Evolutionary conservation across 176 grass and related monocot species (phyloP).

Genomic region (Themeda triandra): DNA sequence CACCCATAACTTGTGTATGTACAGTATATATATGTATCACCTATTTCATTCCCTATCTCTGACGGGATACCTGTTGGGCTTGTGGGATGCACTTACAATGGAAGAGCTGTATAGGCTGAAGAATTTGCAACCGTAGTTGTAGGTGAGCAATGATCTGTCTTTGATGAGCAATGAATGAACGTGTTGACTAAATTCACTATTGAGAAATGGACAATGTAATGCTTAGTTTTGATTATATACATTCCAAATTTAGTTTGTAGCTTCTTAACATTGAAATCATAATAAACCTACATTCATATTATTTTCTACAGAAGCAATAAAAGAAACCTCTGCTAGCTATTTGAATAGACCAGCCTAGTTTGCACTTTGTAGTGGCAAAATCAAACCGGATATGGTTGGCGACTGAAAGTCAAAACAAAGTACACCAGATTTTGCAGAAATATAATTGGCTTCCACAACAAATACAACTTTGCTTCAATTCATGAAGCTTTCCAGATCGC

Average conservation of each 20-base stretch:
- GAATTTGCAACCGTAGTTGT: neutral
- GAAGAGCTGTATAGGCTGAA: neutral
- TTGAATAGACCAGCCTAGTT: neutral
- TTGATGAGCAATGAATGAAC: neutral
- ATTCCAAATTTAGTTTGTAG: too few species aligned
- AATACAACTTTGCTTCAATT: neutral
- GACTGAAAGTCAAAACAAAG: neutral
- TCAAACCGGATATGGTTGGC: too few species aligned
- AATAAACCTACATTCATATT: neutral
- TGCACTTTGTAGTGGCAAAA: neutral
- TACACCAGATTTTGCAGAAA: too few species aligned
- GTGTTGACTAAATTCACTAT: neutral
- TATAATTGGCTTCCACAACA: too few species aligned
- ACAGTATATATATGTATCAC: neutral
- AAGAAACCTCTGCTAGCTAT: neutral
- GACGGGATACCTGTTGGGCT: neutral
- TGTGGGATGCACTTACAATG: neutral
- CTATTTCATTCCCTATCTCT: neutral
- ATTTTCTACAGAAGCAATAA: neutral
- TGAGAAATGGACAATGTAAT: neutral
- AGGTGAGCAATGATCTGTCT: neutral
- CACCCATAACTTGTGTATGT: conserved; percentile 7
- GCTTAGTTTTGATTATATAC: too few species aligned
- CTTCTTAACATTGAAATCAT: neutral
- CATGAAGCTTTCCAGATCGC: neutral